Conservation (phyloP, 768 basidiomycete species). For the Rhizopogon vinicolor region DNA sequence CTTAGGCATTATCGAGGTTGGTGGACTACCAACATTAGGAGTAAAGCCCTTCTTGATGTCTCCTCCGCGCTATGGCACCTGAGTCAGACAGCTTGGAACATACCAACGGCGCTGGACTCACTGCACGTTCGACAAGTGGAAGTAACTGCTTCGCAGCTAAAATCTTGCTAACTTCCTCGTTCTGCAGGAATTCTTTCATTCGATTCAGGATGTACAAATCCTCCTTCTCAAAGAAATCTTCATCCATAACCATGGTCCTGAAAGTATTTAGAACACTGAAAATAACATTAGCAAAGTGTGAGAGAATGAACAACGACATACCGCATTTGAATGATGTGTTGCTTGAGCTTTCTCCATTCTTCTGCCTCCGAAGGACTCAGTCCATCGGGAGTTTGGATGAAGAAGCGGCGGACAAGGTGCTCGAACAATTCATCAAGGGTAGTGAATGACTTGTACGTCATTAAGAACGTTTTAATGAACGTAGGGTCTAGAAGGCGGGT, state of each 20-base stretch:
- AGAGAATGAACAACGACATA: constrained; percentile 31
- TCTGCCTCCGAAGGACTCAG: constrained; percentile 56
- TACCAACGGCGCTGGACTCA: constrained; percentile 35
- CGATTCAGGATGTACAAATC: constrained; percentile 77
- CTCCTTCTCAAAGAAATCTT: constrained; percentile 80
- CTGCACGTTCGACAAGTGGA: constrained; percentile 72
- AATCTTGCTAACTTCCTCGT: constrained; percentile 57
- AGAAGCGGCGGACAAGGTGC: constrained; percentile 75
- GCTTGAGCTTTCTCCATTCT: constrained; percentile 84
- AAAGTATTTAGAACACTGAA: constrained; percentile 80
- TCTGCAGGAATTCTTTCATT: constrained; percentile 76
- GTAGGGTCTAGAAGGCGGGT: constrained; percentile 50
- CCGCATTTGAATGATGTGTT: constrained; percentile 84
- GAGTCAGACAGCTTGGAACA: constrained; percentile 10
- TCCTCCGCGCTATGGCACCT: constrained; percentile 39
- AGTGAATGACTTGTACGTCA: constrained; percentile 96
- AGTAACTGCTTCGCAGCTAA: constrained; percentile 74
- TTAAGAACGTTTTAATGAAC: constrained; percentile 86
- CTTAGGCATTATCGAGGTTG: constrained; percentile 73
- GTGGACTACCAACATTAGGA: constrained; percentile 56
- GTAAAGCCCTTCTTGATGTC: constrained; percentile 53
- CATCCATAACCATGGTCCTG: constrained; percentile 83
- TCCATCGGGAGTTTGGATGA: constrained; percentile 67
- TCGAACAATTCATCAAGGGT: constrained; percentile 79
- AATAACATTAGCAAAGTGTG: constrained; percentile 1